Conservation (phyloP, 2,329 filamentous ascomycete species). For the Arthrobotrys conoides region DNA sequence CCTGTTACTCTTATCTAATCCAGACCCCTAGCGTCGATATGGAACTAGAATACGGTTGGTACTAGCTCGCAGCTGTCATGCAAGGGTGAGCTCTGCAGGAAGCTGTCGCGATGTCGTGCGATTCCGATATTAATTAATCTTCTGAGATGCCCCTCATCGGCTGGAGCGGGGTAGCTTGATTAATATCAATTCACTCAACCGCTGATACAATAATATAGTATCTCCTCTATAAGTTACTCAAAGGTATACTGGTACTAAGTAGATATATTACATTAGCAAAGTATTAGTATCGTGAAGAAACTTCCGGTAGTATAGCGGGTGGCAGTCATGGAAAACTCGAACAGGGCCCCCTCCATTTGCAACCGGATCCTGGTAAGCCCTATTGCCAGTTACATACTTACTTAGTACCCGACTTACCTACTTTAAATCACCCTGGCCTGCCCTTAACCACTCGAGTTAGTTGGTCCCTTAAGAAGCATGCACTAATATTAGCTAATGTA, state of each 20-base stretch:
- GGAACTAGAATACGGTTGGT: neutral
- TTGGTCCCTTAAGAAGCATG: constrained; percentile 12
- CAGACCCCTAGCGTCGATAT: constrained; percentile 19
- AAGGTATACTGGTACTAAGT: neutral
- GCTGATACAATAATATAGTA: too few relatives aligned
- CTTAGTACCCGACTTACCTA: too few relatives aligned
- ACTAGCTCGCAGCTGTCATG: constrained; percentile 31
- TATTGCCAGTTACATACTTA: too few relatives aligned
- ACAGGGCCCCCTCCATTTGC: neutral
- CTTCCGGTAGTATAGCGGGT: too few relatives aligned
- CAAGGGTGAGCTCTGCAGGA: constrained; percentile 47
- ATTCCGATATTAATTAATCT: neutral
- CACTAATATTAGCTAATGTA: too few relatives aligned
- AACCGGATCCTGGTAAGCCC: constrained; percentile 8
- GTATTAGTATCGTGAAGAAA: too few relatives aligned
- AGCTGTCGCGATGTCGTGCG: constrained; percentile 31
- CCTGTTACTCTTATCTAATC: constrained; percentile 46
- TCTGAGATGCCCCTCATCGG: constrained; percentile 28
- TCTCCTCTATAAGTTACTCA: too few relatives aligned
- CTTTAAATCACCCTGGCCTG: constrained; percentile 2
- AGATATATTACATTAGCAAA: too few relatives aligned
- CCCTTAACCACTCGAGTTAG: constrained; percentile 6
- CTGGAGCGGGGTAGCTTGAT: constrained; percentile 1
- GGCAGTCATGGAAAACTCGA: neutral
- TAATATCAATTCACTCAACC: constrained; percentile 5